phyloP scores from a whole-genome alignment of 2,329 filamentous ascomycete species.

The Aspergillus sp. region DNA sequence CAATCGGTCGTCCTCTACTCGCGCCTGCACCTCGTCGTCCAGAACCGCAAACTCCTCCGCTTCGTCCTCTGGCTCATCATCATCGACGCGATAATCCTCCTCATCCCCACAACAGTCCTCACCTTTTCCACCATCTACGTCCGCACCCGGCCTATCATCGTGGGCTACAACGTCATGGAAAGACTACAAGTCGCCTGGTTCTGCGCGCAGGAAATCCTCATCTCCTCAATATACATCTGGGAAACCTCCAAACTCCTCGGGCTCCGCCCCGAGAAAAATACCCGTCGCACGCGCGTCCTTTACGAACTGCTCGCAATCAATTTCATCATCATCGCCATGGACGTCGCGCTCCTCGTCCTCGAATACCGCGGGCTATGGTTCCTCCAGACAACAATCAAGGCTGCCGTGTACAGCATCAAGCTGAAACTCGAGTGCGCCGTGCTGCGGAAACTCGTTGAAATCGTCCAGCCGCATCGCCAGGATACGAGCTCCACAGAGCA shows the following conservation, averaged over 20 bases:
- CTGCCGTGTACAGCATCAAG: constrained; percentile 54
- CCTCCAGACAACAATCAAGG: constrained; percentile 52
- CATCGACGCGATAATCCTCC: constrained; percentile 56
- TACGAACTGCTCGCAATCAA: constrained; percentile 56
- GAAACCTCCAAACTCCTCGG: constrained; percentile 54
- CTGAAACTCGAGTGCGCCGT: constrained; percentile 56
- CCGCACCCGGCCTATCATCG: constrained; percentile 28
- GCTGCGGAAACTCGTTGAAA: constrained; percentile 47
- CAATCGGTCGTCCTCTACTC: constrained; percentile 68
- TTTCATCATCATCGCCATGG: constrained; percentile 51
- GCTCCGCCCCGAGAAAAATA: constrained; percentile 38
- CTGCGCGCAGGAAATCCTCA: constrained; percentile 49
- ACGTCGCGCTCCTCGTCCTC: constrained; percentile 48
- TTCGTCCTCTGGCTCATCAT: constrained; percentile 63
- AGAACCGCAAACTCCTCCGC: constrained; percentile 52
- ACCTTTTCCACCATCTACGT: constrained; percentile 50
- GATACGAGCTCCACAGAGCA: constrained; percentile 37
- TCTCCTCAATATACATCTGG: constrained; percentile 58
- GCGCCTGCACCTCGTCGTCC: constrained; percentile 63
- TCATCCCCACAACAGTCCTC: constrained; percentile 59
- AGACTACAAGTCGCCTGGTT: constrained; percentile 49
- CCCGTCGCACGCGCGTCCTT: constrained; percentile 47
- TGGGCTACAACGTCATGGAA: constrained; percentile 51
- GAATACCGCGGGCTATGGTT: constrained; percentile 50
- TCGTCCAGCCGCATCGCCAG: constrained; percentile 40